phyloP scores from a whole-genome alignment of 2,329 filamentous ascomycete species.

The Karstenula rhodostoma region DNA sequence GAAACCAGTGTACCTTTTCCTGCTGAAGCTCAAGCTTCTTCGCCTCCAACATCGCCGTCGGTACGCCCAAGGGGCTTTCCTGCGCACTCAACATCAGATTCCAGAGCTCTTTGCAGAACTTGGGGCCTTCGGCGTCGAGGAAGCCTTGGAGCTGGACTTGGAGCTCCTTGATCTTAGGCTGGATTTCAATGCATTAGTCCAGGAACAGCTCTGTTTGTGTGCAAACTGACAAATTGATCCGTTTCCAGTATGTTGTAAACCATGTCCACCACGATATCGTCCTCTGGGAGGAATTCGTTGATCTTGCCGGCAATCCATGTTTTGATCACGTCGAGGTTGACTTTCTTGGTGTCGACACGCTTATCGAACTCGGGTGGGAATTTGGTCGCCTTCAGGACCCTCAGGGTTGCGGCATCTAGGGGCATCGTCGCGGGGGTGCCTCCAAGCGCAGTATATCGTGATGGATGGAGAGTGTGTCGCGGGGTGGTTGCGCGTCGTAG shows the following conservation, averaged over 20 bases:
- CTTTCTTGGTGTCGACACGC: conserved; percentile 97
- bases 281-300: conserved; percentile 84
- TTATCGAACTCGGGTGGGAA: conserved; percentile 92
- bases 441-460: conserved; percentile 7
- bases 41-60: conserved; percentile 91
- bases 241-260: conserved; percentile 75
- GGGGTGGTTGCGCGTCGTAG: conserved; percentile 8
- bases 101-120: conserved; percentile 95
- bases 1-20: conserved; percentile 73
- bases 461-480: conserved; percentile 11
- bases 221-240: conserved; percentile 72
- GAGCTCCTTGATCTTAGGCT: conserved; percentile 95
- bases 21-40: conserved; percentile 96
- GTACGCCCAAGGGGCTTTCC: conserved; percentile 85
- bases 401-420: conserved; percentile 79
- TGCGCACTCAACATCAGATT: conserved; percentile 90
- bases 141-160: conserved; percentile 97
- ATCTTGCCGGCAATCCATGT: conserved; percentile 96
- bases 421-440: conserved; percentile 66
- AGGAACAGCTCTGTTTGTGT: not conserved
- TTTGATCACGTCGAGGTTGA: conserved; percentile 98
- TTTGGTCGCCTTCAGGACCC: conserved; percentile 88
- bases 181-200: conserved; percentile 24
- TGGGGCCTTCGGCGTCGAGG: conserved; percentile 86
- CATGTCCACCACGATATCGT: conserved; percentile 94